Conservation (phyloP, 2,329 filamentous ascomycete species). For the Aspergillus ochraceoroseus region DNA sequence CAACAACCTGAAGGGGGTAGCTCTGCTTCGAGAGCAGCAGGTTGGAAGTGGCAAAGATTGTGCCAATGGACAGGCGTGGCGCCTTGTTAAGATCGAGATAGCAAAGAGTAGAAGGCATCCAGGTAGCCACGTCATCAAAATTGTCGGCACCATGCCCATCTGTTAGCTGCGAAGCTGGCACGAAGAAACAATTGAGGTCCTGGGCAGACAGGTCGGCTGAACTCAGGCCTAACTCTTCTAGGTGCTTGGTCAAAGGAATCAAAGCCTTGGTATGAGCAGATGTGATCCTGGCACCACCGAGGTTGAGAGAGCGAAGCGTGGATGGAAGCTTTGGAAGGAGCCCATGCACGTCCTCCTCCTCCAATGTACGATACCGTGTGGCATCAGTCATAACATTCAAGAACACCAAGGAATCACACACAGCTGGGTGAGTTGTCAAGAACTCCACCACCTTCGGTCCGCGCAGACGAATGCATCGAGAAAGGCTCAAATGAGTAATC, state of each 20-base stretch:
- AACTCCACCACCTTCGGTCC: constrained; percentile 66
- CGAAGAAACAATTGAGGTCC: constrained; percentile 62
- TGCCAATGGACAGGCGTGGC: constrained; percentile 50
- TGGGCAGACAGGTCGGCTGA: constrained; percentile 59
- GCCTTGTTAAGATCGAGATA: constrained; percentile 76
- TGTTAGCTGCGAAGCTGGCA: constrained; percentile 23
- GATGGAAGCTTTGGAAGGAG: constrained; percentile 62
- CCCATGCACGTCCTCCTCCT: constrained; percentile 58
- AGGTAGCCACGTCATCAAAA: constrained; percentile 34
- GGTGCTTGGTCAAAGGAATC: constrained; percentile 61
- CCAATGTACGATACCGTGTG: constrained; percentile 66
- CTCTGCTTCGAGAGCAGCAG: constrained; percentile 57
- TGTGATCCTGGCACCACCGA: constrained; percentile 69
- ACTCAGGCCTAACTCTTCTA: constrained; percentile 72
- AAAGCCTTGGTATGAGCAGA: constrained; percentile 60
- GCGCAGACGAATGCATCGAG: constrained; percentile 67
- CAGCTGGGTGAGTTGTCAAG: constrained; percentile 65
- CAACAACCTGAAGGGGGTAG: constrained; percentile 68
- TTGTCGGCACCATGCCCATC: constrained; percentile 12
- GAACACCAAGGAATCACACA: constrained; percentile 59
- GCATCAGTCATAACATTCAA: constrained; percentile 69
- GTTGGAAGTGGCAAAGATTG: constrained; percentile 55
- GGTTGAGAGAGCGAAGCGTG: constrained; percentile 66
- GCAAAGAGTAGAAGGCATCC: constrained; percentile 58
- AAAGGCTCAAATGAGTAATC: constrained; percentile 72